Evolutionary conservation across 192 early-diverging fungal species (phyloP), one percentile per base, ranked within the genome.

Genomic region (Coemansia sp.): DNA sequence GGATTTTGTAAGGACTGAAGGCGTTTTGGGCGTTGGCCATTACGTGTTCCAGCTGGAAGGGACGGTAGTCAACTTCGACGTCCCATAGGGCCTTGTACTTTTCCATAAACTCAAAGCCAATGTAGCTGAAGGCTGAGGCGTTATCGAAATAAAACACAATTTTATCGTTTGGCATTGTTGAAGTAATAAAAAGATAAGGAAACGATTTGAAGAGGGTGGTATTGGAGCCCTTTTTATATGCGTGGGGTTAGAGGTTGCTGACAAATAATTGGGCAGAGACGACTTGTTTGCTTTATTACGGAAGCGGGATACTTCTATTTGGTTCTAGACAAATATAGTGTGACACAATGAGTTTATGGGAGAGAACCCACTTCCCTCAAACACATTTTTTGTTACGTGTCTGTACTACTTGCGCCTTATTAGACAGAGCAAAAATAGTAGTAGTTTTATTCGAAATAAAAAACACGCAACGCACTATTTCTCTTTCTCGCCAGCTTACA

Each of bases 91-190:
- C 15, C 17, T 46, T 50, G 61, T 76, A 76, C 34, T 48, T 64
- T 43, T 76, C 74, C 74, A 76, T 76, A 60, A 76, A 76, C 68
- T 76, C 74, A 27, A 76, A 76, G 10, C 74, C 74, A 6, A 76
- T 66, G 60, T 76, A 76, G 60, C 74, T 76, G 61, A 67, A 76
- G 15, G 61, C 26, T 36, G 74, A 76, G 17, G 57, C 63, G 18
- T 38, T 60, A 57, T 76, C 74, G 67, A 76, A 76, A 57, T 76
- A 76, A 24, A 70, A 76, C 33, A 70, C 61, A 35, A 59, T 26
- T 60, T 4, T 58, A 56, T 24, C 14, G 42, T 59, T 22, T 7
- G 19, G 8, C 33, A 56, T 50, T 19, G 21, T 48, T 44, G 26
- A 40, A 63, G 24, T 18, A 8, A 42, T 15, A 32, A 32, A 32